Conservation (phyloP, 139 green algal genomes). For the Chlorella sp. region DNA sequence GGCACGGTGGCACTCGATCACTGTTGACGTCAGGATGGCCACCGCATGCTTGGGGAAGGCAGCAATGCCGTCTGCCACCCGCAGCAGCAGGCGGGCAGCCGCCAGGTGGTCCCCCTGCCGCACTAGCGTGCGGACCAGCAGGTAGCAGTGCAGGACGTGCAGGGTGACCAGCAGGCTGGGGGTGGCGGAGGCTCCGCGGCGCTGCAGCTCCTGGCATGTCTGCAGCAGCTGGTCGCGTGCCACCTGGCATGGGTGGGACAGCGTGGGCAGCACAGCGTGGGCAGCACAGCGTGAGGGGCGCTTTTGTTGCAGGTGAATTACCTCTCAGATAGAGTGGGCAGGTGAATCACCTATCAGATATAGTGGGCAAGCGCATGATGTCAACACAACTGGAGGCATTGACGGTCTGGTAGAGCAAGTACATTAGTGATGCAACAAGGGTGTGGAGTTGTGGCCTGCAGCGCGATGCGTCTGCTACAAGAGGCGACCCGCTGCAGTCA, state of each 20-base stretch:
- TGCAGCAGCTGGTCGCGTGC: constrained; percentile 79
- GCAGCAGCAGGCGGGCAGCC: constrained; percentile 81
- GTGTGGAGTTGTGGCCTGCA: background rate
- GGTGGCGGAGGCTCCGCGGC: constrained; percentile 44
- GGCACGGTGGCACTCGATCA: constrained; percentile 87
- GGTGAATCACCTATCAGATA: background rate
- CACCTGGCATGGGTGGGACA: constrained; percentile 6
- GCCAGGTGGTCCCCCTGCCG: constrained; percentile 67
- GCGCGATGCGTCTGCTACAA: background rate
- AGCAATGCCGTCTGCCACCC: constrained; percentile 68
- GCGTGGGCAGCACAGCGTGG: background rate
- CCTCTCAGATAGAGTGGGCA: background rate
- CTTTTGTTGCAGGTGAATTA: background rate
- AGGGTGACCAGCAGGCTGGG: constrained; percentile 65
- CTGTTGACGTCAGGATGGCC: constrained; percentile 88
- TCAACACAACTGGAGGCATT: too few species aligned
- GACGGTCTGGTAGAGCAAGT: too few species aligned
- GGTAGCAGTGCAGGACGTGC: constrained; percentile 76
- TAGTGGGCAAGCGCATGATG: background rate
- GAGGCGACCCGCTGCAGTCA: background rate
- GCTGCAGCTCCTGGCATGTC: constrained; percentile 63
- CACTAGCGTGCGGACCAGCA: constrained; percentile 83
- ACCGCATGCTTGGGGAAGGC: constrained; percentile 82
- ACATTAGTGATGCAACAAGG: too few species aligned
- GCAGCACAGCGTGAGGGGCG: too few species aligned